Evolutionary conservation across 208 protist species (phyloP), one percentile per base, ranked within the genome.

Genomic region (Crithidia brevicula): DNA sequence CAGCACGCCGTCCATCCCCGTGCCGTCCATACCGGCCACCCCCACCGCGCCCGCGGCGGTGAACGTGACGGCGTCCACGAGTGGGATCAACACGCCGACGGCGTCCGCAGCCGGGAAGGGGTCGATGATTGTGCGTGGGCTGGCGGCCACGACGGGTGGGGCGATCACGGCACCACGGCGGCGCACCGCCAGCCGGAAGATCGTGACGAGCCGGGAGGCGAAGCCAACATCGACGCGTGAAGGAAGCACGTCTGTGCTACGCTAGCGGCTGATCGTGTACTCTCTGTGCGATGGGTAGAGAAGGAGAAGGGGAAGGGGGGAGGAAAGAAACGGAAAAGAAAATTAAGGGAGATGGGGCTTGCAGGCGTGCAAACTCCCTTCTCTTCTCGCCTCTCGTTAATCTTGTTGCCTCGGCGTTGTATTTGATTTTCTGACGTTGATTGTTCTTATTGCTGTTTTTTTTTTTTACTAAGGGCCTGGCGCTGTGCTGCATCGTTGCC

Each of bases 141-240:
- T 53, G 13, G 45, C 58, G n/a, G 45, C 58, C 0, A 46, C 58
- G 30, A 20, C 30, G 31, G 47, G n/a, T 20, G 43, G 58, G 3
- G 8, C 45, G 3, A 30, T 51, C 1, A 30, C 20, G 18, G 25
- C 58, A 8, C 58, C 45, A 45, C 58, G 43, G 9, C 34, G 53
- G 30, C 45, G 58, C 25, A 51, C 45, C 43, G 43, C 58, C 0
- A 64, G 58, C n/a, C 58, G 58, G 7, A 40, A 45, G 5, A 51
- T 64, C 31, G 58, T 64, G 28, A 64, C 58, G 4, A 38, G 58
- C 15, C 45, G 58, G 11, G 45, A 64, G 4, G 42, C 58, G 28
- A 51, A 42, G 40, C 11, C 20, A 0, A 31, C 27, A 1, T 36
- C 58, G 10, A 42, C 40, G 3, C 40, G 25, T 6, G 40, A 64